Evolutionary conservation across 163 green algal genomes (phyloP).

Genomic region (Chlorella variabilis): DNA sequence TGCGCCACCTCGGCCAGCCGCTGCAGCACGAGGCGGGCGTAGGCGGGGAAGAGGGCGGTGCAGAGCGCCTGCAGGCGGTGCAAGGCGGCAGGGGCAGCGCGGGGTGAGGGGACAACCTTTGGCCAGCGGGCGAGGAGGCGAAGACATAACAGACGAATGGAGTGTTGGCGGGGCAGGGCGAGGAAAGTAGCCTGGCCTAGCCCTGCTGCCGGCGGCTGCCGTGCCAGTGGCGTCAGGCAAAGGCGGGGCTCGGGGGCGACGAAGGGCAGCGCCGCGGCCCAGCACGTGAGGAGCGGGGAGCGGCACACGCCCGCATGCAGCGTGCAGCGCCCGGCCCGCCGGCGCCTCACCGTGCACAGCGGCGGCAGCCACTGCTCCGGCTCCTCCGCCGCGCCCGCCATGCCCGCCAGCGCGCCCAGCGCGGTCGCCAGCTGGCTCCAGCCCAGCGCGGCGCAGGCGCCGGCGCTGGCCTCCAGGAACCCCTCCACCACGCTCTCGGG

Average conservation of each 20-base stretch:
- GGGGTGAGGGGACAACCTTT: too few species aligned
- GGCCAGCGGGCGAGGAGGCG: too few species aligned
- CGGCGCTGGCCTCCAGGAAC: constrained; percentile 35
- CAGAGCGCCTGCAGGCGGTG: constrained; percentile 41
- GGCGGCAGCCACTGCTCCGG: constrained; percentile 43
- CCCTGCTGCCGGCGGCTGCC: too few species aligned
- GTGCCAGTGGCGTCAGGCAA: too few species aligned
- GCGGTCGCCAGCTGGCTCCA: constrained; percentile 51
- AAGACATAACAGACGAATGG: too few species aligned
- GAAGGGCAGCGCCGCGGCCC: too few species aligned
- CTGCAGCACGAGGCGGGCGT: constrained; percentile 54
- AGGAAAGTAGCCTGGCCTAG: too few species aligned
- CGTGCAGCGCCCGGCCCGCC: too few species aligned
- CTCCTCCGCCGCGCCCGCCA: not conserved
- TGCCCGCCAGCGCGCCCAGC: constrained; percentile 45
- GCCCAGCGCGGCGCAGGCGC: constrained; percentile 55
- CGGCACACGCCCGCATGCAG: too few species aligned
- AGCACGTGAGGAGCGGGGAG: too few species aligned
- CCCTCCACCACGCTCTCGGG: constrained; percentile 34
- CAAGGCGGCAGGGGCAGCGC: not conserved
- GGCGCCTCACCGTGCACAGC: constrained; percentile 54
- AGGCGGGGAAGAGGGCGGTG: constrained; percentile 67
- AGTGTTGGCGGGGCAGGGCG: too few species aligned
- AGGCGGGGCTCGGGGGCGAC: too few species aligned
- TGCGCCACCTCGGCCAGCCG: constrained; percentile 62